phyloP scores from a whole-genome alignment of 1,139 yeast species.

The Nematodospora anomalae region DNA sequence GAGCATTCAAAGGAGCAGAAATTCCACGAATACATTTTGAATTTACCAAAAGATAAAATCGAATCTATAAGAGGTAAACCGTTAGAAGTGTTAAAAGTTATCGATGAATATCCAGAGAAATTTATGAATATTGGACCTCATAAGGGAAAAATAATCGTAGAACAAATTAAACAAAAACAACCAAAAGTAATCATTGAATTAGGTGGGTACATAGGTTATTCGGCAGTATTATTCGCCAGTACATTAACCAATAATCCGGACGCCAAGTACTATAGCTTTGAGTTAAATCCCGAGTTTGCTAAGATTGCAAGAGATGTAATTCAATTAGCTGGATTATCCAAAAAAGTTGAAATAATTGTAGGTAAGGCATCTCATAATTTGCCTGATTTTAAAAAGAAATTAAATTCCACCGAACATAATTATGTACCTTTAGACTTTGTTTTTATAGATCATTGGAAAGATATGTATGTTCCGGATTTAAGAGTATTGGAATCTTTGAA shows the following conservation, averaged over 20 bases:
- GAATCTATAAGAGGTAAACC: constrained; percentile 29
- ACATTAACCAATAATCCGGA: constrained; percentile 23
- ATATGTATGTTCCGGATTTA: constrained; percentile 42
- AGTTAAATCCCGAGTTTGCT: constrained; percentile 33
- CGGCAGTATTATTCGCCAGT: constrained; percentile 38
- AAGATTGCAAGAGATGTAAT: constrained; percentile 31
- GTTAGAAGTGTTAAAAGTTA: constrained; percentile 27
- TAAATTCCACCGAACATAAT: constrained; percentile 11
- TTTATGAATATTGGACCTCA: constrained; percentile 36
- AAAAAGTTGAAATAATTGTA: constrained; percentile 32
- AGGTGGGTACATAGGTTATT: constrained; percentile 48
- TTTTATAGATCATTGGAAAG: constrained; percentile 45
- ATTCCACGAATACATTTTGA: constrained; percentile 24
- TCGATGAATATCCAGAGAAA: constrained; percentile 26
- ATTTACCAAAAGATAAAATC: constrained; percentile 22
- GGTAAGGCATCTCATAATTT: constrained; percentile 38
- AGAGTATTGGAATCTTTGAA: constrained; percentile 42
- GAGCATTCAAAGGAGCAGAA: constrained; percentile 20
- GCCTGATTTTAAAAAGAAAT: constrained; percentile 23
- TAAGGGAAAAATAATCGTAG: constrained; percentile 33
- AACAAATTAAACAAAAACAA: constrained; percentile 22
- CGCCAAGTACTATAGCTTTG: constrained; percentile 41
- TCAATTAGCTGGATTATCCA: constrained; percentile 37
- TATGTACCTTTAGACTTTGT: constrained; percentile 31
- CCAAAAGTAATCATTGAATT: constrained; percentile 42